A percentile compares a stretch with the other conserved stretches of the same genome.
phyloP scores from a whole-genome alignment of 257 asterid genomes.

The Agastache rugosa region DNA sequence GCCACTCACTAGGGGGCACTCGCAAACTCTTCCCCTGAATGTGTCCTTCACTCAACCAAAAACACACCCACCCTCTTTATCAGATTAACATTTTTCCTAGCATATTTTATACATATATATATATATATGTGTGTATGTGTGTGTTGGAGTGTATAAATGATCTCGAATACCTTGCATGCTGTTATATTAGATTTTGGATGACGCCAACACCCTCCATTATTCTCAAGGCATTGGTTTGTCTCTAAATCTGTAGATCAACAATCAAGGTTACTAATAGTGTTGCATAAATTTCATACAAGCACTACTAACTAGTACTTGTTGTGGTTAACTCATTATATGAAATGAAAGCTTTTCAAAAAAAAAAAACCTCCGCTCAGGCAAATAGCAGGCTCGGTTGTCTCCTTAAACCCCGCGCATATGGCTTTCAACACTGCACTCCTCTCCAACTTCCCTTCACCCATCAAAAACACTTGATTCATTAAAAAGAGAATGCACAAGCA shows the following conservation, averaged over 20 bases:
- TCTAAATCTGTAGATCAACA: conserved; percentile 63
- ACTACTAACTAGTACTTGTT: not conserved
- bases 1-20: conserved; percentile 78
- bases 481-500: not conserved
- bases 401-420: conserved; percentile 93
- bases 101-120: too few species aligned
- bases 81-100: not conserved
- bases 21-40: conserved; percentile 88
- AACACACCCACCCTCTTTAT: not conserved
- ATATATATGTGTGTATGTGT: not conserved
- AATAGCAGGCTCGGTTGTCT: conserved; percentile 87
- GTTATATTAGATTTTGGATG: conserved; percentile 68
- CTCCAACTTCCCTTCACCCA: conserved; percentile 72
- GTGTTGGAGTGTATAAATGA: too few species aligned
- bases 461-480: not conserved
- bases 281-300: not conserved
- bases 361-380: conserved; percentile 70
- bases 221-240: conserved; percentile 85
- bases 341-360: not conserved
- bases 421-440: conserved; percentile 81
- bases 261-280: conserved; percentile 1
- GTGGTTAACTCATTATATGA: not conserved
- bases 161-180: conserved; percentile 73
- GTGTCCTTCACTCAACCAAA: conserved; percentile 62
- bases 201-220: conserved; percentile 88